Conservation (phyloP, 2,329 filamentous ascomycete genomes). For the Botrytis fragariae region DNA sequence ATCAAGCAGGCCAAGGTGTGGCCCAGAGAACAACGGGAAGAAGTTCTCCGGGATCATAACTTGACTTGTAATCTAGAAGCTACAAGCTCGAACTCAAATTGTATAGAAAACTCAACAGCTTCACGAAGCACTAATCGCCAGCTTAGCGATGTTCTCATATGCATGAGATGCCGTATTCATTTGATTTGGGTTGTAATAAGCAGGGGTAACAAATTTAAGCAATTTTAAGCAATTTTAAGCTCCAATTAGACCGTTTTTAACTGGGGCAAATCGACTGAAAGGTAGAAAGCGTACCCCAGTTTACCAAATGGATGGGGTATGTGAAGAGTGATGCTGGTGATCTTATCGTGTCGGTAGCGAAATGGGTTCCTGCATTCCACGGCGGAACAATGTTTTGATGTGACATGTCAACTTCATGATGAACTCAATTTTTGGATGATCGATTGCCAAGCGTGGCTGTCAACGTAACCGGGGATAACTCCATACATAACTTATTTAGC, state of each 20-base stretch:
- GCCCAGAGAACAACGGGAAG: background rate
- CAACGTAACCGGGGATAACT: background rate
- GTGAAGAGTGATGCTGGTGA: background rate
- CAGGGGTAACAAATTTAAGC: background rate
- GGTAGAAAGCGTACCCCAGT: background rate
- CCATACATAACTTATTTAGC: background rate
- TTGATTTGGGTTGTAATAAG: background rate
- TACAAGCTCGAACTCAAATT: background rate
- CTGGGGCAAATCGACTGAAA: background rate
- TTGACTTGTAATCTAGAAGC: background rate
- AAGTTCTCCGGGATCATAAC: background rate
- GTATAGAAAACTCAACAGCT: background rate
- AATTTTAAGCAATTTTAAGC: background rate
- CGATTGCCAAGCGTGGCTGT: background rate
- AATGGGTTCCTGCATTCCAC: background rate
- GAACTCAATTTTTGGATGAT: slow-evolving; percentile 2
- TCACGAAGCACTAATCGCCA: background rate
- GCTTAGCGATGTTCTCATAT: background rate
- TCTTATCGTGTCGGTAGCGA: background rate
- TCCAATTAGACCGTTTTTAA: background rate
- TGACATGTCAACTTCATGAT: background rate
- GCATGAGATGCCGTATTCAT: background rate
- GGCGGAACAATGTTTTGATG: background rate
- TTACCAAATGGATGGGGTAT: background rate
- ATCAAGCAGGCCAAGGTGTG: background rate